Base-by-base conservation (phyloP, 306 rosid genomes). In the Erythrophleum fordii region DNA sequence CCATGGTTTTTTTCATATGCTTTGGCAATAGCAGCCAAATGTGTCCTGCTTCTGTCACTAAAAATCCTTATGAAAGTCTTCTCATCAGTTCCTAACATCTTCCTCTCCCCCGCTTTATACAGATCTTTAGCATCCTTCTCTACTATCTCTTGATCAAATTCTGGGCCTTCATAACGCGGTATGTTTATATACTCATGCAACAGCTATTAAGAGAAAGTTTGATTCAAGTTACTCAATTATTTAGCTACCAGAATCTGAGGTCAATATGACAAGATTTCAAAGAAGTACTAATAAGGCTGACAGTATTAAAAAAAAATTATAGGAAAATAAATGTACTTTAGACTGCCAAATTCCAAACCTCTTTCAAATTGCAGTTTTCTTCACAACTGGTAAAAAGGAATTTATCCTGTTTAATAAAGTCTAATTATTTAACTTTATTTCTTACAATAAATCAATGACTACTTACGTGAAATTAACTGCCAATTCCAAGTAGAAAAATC, bases 101-200 rank as follows among this genome's bases (percentile, higher is more conserved):
- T 88, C 77, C 79, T 83, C 79, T 85, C 89, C 37, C 89, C 85
- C 8, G 88, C 46, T 76, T 81, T 83, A 17, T 75, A 83, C 0
- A 88, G 49, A 52, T 55, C 48, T 75, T 75, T 34, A 0, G 91
- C 87, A 23, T 88, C 91, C 11, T 65, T 44, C 14, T 83, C 78
- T 28, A 77, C 90, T 37, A 86, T 56, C 16, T 0, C 70, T 20
- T 39, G 14, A 73, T 92, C 90, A 10, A 88, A 82, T 81, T 89
- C 96, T 0, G 83, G 97, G 16, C 92, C 97, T 87, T 94, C 98
- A 67, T 89, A 87, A 17, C 92, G 94, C 0, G 86, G 94, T 58
- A 62, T 83, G 13, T 77, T 80, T 79, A 88, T 37, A 80, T 88
- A 91, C 14, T 82, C 92, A 14, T 87, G 81, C 87, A 94, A 82